phyloP scores from a whole-genome alignment of 2,329 filamentous ascomycete species.

The Stagonosporopsis rhizophila region DNA sequence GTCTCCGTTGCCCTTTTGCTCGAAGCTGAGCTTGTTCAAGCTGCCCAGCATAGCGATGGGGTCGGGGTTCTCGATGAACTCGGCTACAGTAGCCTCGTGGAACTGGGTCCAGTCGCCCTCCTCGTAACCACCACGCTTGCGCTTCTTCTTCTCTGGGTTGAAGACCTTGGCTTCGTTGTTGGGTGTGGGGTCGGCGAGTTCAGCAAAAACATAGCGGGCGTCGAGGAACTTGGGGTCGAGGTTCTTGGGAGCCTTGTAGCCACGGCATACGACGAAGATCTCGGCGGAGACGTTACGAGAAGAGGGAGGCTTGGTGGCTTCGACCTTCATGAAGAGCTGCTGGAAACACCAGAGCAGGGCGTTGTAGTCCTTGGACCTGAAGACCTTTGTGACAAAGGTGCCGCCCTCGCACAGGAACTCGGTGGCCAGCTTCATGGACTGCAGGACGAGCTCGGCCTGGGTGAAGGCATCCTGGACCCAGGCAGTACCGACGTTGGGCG shows the following conservation, averaged over 20 bases:
- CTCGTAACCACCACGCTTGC: conserved; percentile 96
- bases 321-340: conserved; percentile 92
- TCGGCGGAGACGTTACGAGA: conserved; percentile 96
- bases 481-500: conserved; percentile 95
- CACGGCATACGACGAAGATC: conserved; percentile 96
- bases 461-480: conserved; percentile 99
- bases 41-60: conserved; percentile 90
- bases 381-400: conserved; percentile 96
- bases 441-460: conserved; percentile 89
- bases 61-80: conserved; percentile 92
- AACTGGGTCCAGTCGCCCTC: conserved; percentile 93
- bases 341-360: conserved; percentile 96
- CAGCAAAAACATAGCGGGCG: conserved; percentile 87
- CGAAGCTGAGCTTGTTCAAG: conserved; percentile 83
- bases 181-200: conserved; percentile 81
- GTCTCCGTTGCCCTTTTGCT: conserved; percentile 77
- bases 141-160: conserved; percentile 96
- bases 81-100: conserved; percentile 85
- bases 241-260: conserved; percentile 92
- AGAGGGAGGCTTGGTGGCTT: conserved; percentile 95
- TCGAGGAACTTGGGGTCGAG: conserved; percentile 94
- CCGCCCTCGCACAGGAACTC: conserved; percentile 83
- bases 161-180: conserved; percentile 99
- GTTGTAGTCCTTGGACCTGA: conserved; percentile 97
- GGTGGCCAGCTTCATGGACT: conserved; percentile 90